Conservation (phyloP, 768 basidiomycete species). For the Rhodotorula taiwanensis region DNA sequence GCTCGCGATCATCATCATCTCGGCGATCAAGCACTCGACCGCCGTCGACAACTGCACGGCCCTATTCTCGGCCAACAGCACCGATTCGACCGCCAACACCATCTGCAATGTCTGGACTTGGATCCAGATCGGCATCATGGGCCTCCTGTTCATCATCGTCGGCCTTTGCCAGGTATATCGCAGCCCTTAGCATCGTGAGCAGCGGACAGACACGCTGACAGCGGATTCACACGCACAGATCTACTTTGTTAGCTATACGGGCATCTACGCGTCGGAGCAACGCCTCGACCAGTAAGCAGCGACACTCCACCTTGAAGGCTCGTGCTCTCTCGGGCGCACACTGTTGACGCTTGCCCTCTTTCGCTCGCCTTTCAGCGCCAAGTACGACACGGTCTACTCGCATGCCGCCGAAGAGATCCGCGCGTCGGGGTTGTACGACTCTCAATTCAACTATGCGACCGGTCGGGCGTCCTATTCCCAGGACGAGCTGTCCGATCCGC, state of each 20-base stretch:
- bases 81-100: conserved; percentile 41
- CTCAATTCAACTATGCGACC: not conserved
- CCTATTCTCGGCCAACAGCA: conserved; percentile 27
- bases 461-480: not conserved
- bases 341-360: not conserved
- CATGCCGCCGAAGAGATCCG: conserved; percentile 32
- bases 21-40: conserved; percentile 65
- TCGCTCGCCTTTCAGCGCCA: conserved; percentile 9
- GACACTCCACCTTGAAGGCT: not conserved
- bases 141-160: conserved; percentile 66
- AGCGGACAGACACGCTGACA: not conserved
- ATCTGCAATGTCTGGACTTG: conserved; percentile 87
- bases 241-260: conserved; percentile 31
- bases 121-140: conserved; percentile 89
- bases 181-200: no score
- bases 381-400: conserved; percentile 35
- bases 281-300: conserved; percentile 35
- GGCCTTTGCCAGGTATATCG: conserved; percentile 15
- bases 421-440: conserved; percentile 32
- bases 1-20: conserved; percentile 72
- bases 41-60: conserved; percentile 60
- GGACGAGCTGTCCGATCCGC: conserved; percentile 1
- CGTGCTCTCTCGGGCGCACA: not conserved
- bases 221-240: not conserved
- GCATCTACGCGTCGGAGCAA: conserved; percentile 37